Base-by-base conservation (phyloP, 257 asterid genomes). In the Gentiana straminea region DNA sequence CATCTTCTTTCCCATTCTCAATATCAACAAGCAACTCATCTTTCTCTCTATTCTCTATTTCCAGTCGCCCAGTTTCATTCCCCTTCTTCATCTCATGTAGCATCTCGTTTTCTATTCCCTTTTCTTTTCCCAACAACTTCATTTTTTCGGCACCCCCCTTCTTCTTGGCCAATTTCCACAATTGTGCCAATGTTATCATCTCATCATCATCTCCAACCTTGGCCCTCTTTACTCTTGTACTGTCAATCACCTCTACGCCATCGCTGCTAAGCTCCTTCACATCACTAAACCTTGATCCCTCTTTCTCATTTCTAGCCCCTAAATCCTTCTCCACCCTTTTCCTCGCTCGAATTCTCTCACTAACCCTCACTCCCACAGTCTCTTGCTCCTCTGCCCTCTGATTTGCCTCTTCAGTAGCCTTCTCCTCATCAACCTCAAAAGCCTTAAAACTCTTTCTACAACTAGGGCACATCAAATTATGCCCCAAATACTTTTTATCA, bases 371-470 rank as follows among this genome's bases (percentile, higher is more conserved):
- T 45, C 46, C 62, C 41, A 33, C 64, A 58, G 37, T 75, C 66
- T 33, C 51, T 36, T 55, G 66, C 65, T 41, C 70, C 41, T 55
- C 55, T 60, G 39, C 52, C 65, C 61, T 75, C 56, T 33, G 52
- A 10, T 8, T 57, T 7, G 8, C 66, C 13, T 8, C 54, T 35
- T 50, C 61, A 34, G 64, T 63, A 46, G 56, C 74, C 72, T 57
- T 62, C 73, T 5, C 64, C 44, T 49, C 79, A n/a, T 44, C 57
- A 41, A 72, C 85, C 71, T 86, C 96, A 66, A 66, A 55, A 49
- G 97, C 97, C 74, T 71, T 59, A 55, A 86, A 90, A 56, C 81
- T 84, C 69, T 74, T 80, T 60, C 65, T 82, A 70, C 97, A 90
- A 37, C 71, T 70, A 48, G 88, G 79, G 54, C 97, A 90, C 52